Conservation (phyloP, 345 rosid genomes). For the Sisymbrium altissimum region DNA sequence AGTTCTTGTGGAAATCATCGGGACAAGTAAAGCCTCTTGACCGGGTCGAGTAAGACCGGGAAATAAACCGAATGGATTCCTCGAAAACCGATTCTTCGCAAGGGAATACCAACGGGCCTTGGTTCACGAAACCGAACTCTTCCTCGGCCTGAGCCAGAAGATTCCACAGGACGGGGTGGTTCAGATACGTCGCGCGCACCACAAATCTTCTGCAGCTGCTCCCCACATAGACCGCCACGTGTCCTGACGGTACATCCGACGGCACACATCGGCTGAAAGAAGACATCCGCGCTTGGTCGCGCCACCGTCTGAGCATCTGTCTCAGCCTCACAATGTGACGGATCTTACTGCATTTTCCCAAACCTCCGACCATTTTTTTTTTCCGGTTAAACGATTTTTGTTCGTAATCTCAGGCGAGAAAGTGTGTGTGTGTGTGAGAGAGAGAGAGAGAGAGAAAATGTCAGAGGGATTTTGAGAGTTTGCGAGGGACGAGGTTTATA, state of each 20-base stretch:
- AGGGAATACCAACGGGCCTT: slow-evolving; percentile 81
- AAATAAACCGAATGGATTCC: slow-evolving; percentile 62
- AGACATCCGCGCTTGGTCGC: slow-evolving; percentile 74
- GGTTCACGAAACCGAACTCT: slow-evolving; percentile 78
- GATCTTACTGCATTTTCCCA: slow-evolving; percentile 85
- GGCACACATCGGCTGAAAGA: slow-evolving; percentile 44
- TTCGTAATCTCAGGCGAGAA: not conserved
- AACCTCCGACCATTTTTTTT: slow-evolving; percentile 59
- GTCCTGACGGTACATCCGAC: slow-evolving; percentile 84
- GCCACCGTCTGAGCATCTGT: slow-evolving; percentile 83
- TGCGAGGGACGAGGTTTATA: slow-evolving; percentile 39
- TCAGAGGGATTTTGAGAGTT: slow-evolving; percentile 29
- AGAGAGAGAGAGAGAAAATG: not conserved
- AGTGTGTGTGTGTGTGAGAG: not conserved
- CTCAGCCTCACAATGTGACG: slow-evolving; percentile 89
- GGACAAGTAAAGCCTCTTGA: slow-evolving; percentile 43
- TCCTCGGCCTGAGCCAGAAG: slow-evolving; percentile 77
- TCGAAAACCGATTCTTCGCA: slow-evolving; percentile 87
- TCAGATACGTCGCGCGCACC: slow-evolving; percentile 81
- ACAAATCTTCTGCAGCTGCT: slow-evolving; percentile 65
- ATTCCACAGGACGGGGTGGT: slow-evolving; percentile 75
- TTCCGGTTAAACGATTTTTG: not conserved
- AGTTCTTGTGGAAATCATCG: slow-evolving; percentile 57
- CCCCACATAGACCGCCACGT: slow-evolving; percentile 86
- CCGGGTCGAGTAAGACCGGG: slow-evolving; percentile 50